phyloP scores from a whole-genome alignment of 371 early-diverging fungal species.

The Mortierella sp. region DNA sequence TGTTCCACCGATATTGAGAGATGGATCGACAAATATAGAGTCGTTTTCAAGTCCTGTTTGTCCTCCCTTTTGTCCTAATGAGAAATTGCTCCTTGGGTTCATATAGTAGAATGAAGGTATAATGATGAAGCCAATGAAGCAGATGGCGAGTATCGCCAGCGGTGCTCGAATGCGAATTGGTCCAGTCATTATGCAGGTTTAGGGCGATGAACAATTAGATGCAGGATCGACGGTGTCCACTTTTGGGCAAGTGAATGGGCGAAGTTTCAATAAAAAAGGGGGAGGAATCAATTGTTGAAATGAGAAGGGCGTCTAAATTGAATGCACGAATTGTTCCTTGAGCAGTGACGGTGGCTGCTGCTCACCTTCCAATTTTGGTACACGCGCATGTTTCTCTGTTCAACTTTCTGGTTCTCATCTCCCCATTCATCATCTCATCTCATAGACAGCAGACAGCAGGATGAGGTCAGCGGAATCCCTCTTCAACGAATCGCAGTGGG shows the following conservation, averaged over 20 bases:
- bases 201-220: background rate
- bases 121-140: slow-evolving; percentile 35
- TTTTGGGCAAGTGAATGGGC: background rate
- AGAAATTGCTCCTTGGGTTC: slow-evolving; percentile 9
- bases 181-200: slow-evolving; percentile 2
- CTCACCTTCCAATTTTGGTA: background rate
- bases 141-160: slow-evolving; percentile 30
- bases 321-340: too few species aligned
- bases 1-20: slow-evolving; percentile 53
- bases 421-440: background rate
- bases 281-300: background rate
- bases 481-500: slow-evolving; percentile 57
- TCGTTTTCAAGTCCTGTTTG: background rate
- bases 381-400: background rate
- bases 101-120: slow-evolving; percentile 25
- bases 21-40: slow-evolving; percentile 35
- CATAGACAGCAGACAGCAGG: background rate
- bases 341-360: background rate
- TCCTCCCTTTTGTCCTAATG: background rate
- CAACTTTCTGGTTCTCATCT: slow-evolving; percentile 4
- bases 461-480: slow-evolving; percentile 51
- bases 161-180: slow-evolving; percentile 35
- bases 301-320: background rate
- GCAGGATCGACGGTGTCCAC: background rate
- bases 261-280: background rate